phyloP scores from a whole-genome alignment of 805 yeast species.

The Ogataea kodamae region DNA sequence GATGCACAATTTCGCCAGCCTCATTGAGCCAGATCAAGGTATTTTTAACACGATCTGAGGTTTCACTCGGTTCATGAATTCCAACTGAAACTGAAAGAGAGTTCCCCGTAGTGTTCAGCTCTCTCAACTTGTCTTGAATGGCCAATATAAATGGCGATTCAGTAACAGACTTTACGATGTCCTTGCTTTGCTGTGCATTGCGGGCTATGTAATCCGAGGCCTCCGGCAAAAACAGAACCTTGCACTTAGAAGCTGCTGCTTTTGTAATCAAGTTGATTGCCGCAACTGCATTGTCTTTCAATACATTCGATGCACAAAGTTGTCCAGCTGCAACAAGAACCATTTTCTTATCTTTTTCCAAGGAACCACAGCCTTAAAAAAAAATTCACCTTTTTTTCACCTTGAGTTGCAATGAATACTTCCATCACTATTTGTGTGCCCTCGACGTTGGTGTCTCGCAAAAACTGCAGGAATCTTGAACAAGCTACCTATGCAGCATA shows the following conservation, averaged over 20 bases:
- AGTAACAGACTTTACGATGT: conserved; percentile 49
- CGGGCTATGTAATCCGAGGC: conserved; percentile 86
- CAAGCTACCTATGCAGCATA: conserved; percentile 73
- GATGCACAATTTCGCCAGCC: conserved; percentile 58
- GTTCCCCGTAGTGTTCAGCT: conserved; percentile 37
- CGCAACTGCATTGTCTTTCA: conserved; percentile 54
- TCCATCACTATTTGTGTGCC: conserved; percentile 63
- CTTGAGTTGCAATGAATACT: conserved; percentile 4
- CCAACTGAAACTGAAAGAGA: conserved; percentile 75
- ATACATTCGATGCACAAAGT: conserved; percentile 65
- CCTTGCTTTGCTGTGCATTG: conserved; percentile 60
- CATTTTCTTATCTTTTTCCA: conserved; percentile 34
- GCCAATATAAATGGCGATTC: conserved; percentile 40
- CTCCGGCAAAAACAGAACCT: conserved; percentile 83
- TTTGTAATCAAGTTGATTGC: conserved; percentile 58
- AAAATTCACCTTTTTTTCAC: conserved; percentile 1
- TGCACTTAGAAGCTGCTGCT: conserved; percentile 61
- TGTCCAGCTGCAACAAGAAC: conserved; percentile 81
- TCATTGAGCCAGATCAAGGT: conserved; percentile 67
- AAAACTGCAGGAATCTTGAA: conserved; percentile 60
- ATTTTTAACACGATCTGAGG: conserved; percentile 55
- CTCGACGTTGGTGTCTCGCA: conserved; percentile 51
- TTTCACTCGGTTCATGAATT: conserved; percentile 71
- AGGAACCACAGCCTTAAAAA: conserved; percentile 5
- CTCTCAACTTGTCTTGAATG: conserved; percentile 44